phyloP scores from a whole-genome alignment of 192 early-diverging fungal species.

The Pilobolus umbonatus region DNA sequence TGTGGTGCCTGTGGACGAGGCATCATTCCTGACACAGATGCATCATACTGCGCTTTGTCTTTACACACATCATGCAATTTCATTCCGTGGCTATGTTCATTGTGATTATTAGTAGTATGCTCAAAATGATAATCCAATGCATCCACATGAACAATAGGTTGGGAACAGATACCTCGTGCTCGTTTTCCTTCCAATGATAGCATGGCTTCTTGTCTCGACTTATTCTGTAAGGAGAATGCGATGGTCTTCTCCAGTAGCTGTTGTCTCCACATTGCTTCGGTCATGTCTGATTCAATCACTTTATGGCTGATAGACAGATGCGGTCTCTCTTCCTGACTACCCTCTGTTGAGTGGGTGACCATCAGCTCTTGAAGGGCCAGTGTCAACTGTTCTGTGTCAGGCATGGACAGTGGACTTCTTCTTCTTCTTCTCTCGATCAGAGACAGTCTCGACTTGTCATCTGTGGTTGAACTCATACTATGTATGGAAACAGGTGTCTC shows the following conservation, averaged over 20 bases:
- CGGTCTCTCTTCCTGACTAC: neutral
- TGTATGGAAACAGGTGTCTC: too few relatives aligned
- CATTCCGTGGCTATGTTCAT: neutral
- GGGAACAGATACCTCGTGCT: neutral
- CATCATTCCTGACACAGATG: neutral
- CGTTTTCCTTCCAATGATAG: slow-evolving; percentile 6
- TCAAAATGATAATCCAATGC: slow-evolving; percentile 11
- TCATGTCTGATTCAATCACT: neutral
- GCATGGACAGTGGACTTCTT: slow-evolving; percentile 4
- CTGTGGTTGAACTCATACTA: neutral
- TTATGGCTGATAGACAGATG: neutral
- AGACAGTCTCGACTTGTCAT: neutral
- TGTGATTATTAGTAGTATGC: neutral
- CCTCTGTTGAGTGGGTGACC: neutral
- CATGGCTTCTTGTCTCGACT: slow-evolving; percentile 17
- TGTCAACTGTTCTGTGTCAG: slow-evolving; percentile 5
- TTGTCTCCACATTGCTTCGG: neutral
- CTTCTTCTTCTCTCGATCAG: slow-evolving; percentile 7
- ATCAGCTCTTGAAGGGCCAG: neutral
- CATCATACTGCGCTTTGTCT: slow-evolving; percentile 9
- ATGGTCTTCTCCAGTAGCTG: neutral
- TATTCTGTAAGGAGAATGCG: neutral
- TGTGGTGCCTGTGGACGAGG: slow-evolving; percentile 1
- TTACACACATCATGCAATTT: neutral
- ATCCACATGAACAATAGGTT: slow-evolving; percentile 1